Conservation (phyloP, 2,329 filamentous ascomycete genomes). For the Helminthosporium solani region DNA sequence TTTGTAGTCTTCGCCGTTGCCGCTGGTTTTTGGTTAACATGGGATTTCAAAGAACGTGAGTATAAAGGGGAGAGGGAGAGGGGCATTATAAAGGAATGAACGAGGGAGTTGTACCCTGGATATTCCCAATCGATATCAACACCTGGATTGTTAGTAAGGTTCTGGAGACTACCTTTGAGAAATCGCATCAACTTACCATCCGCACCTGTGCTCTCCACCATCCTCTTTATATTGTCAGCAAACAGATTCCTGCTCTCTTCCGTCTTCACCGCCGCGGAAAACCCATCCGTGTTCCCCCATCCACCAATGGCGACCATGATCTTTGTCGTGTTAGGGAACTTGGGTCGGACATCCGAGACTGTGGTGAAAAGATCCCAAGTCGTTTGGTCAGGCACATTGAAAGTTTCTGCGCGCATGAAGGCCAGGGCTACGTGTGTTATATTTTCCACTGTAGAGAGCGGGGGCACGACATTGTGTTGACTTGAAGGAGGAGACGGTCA, state of each 20-base stretch:
- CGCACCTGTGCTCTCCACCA: constrained; percentile 60
- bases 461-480: constrained; percentile 31
- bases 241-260: constrained; percentile 54
- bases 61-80: too few species aligned
- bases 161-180: background rate
- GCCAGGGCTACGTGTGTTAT: constrained; percentile 34
- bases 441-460: constrained; percentile 13
- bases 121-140: constrained; percentile 68
- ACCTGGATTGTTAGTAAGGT: constrained; percentile 14
- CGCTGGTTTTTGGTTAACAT: constrained; percentile 36
- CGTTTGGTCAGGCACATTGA: constrained; percentile 23
- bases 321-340: constrained; percentile 57
- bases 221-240: constrained; percentile 62
- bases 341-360: constrained; percentile 26
- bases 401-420: constrained; percentile 32
- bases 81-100: background rate
- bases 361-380: constrained; percentile 32
- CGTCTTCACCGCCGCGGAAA: constrained; percentile 58
- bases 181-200: constrained; percentile 58
- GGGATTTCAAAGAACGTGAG: too few species aligned
- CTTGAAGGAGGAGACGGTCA: constrained; percentile 9
- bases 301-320: constrained; percentile 71
- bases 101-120: constrained; percentile 34
- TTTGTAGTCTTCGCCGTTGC: constrained; percentile 70
- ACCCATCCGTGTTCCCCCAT: constrained; percentile 69